Evolutionary conservation across 2,329 filamentous ascomycete species (phyloP), one percentile per base, ranked within the genome.

Genomic region (Ceratocystis colombiana): DNA sequence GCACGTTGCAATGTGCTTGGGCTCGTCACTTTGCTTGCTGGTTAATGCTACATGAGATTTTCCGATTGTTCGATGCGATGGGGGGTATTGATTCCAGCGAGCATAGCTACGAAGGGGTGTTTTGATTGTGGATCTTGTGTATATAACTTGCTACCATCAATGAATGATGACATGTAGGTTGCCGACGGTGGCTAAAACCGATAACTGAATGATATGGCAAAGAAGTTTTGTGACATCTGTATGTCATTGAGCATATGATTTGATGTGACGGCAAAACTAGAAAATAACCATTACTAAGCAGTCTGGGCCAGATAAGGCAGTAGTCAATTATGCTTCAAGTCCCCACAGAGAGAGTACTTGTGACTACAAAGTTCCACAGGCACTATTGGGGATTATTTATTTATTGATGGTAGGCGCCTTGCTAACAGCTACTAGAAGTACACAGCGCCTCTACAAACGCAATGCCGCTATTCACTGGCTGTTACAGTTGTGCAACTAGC

Each of bases 111-210:
- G 25, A 59, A 30, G 6, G 37, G 25, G 12, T 28, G 25, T 30
- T 17, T n/a, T 59, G 53, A n/a, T 37, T 59, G 33, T 59, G 53
- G 28, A 59, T 15, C n/a, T 30, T 50, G 66, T 50, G 66, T 68
- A 68, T 63, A 66, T 66, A 68, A 61, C 64, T 46, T 48, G 30
- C 25, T 55, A 63, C 22, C 44, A 61, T 68, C 66, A 48, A 41
- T 44, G 5, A 48, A 61, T 44, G 25, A 55, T 55, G 37, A 17
- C n/a, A 33, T 64, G 37, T 46, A 59, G 45, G 64, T 68, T 68
- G 66, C 66, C 44, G 66, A 66, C 66, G 66, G 66, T 68, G 66
- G 66, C 66, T 68, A 68, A 68, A 68, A 68, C 66, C 66, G 66
- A 64, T 48, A 22, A 15, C n/a, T 61, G 6, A 33, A 61, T 28